These are phyloP conservation scores for Vaccinium darrowii DNA, from an alignment of 148 eudicot genomes.

Conservation along the genomic window DNA sequence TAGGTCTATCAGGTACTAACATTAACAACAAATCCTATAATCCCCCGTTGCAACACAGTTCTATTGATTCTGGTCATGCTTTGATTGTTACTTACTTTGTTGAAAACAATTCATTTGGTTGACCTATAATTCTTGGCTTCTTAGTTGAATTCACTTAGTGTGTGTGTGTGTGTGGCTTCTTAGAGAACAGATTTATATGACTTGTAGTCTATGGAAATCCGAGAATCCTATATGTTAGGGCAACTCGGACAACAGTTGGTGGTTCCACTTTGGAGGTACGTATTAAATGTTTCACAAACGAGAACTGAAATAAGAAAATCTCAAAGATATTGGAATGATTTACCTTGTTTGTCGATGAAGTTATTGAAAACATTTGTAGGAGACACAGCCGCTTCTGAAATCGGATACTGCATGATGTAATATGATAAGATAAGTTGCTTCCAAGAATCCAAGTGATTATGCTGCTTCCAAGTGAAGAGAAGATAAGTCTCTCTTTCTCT, in stretches of 20 bases:
- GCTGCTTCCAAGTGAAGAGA: not conserved
- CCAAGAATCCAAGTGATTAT: too few species aligned
- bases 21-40: too few species aligned
- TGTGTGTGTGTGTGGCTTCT: not conserved
- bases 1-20: too few species aligned
- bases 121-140: not conserved
- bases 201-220: too few species aligned
- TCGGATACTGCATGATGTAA: not conserved
- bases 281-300: not conserved
- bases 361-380: not conserved
- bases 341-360: not conserved
- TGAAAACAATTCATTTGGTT: not conserved
- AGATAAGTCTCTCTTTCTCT: not conserved
- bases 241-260: not conserved
- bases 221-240: too few species aligned
- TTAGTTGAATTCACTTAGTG: not conserved
- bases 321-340: not conserved
- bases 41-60: not conserved
- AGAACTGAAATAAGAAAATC: not conserved
- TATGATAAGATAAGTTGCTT: too few species aligned
- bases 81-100: not conserved
- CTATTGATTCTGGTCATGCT: not conserved
- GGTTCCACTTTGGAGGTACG: not conserved
- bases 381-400: not conserved
- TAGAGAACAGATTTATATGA: not conserved